Evolutionary conservation across 2,329 filamentous ascomycete genomes (phyloP).

Genomic region (Leptosphaerulina australis): DNA sequence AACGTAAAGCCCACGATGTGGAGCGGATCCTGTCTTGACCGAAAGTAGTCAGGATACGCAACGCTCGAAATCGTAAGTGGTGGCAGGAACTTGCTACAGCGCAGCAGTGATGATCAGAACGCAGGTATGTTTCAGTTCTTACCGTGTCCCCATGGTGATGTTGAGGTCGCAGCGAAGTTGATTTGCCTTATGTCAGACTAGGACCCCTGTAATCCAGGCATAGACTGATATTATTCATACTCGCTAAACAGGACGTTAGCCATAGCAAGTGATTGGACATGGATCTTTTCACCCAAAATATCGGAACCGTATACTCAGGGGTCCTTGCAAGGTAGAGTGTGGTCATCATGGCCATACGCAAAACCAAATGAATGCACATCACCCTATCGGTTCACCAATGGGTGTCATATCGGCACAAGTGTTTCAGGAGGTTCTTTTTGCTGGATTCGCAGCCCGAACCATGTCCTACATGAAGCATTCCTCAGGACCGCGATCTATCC

Average conservation of each 20-base stretch:
- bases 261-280: constrained; percentile 47
- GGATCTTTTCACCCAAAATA: constrained; percentile 45
- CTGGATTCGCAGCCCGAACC: constrained; percentile 19
- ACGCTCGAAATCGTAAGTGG: constrained; percentile 15
- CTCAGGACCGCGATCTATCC: constrained; percentile 15
- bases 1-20: constrained; percentile 14
- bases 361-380: background rate
- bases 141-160: constrained; percentile 53
- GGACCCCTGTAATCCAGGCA: too few relatives aligned
- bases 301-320: constrained; percentile 49
- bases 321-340: constrained; percentile 50
- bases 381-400: background rate
- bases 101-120: constrained; percentile 50
- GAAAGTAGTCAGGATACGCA: constrained; percentile 5
- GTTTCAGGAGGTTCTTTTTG: background rate
- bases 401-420: background rate
- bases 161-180: constrained; percentile 57
- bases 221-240: constrained; percentile 12
- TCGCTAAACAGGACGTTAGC: constrained; percentile 59
- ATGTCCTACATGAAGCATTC: constrained; percentile 13
- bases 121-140: constrained; percentile 60
- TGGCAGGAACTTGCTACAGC: constrained; percentile 9
- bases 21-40: background rate
- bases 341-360: too few relatives aligned
- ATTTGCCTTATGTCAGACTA: constrained; percentile 55